A percentile compares a stretch with the other conserved stretches of the same genome.
phyloP scores from a whole-genome alignment of 768 basidiomycete species.

The Russula griseocarnosa region DNA sequence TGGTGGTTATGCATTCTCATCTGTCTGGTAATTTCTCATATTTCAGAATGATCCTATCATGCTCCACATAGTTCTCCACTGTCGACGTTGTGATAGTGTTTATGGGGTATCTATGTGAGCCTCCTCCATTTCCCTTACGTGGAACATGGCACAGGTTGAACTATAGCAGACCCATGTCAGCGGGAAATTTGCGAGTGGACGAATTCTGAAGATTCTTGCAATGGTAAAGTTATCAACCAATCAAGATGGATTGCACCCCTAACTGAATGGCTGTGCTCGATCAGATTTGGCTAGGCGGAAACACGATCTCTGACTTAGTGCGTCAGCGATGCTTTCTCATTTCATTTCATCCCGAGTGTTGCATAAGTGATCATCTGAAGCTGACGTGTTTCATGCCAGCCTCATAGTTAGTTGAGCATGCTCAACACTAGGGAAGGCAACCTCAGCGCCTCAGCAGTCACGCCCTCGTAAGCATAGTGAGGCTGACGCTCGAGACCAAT shows the following conservation, averaged over 20 bases:
- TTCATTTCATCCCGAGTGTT: background rate
- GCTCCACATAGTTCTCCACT: background rate
- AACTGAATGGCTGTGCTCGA: background rate
- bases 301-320: constrained; percentile 13
- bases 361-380: background rate
- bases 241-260: background rate
- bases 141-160: background rate
- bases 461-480: constrained; percentile 27
- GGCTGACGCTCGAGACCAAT: constrained; percentile 32
- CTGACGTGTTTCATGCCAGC: background rate
- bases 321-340: constrained; percentile 10
- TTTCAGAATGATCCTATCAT: background rate
- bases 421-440: background rate
- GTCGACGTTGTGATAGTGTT: background rate
- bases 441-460: background rate
- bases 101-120: constrained; percentile 9
- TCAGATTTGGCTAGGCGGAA: constrained; percentile 15
- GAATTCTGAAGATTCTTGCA: background rate
- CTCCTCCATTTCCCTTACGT: background rate
- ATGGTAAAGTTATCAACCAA: background rate
- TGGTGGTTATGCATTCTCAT: constrained; percentile 2
- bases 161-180: background rate
- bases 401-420: background rate
- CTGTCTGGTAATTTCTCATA: background rate
- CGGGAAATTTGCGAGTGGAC: background rate